Conservation (phyloP, 1,139 yeast species). For the Blastobotrys elegans region DNA sequence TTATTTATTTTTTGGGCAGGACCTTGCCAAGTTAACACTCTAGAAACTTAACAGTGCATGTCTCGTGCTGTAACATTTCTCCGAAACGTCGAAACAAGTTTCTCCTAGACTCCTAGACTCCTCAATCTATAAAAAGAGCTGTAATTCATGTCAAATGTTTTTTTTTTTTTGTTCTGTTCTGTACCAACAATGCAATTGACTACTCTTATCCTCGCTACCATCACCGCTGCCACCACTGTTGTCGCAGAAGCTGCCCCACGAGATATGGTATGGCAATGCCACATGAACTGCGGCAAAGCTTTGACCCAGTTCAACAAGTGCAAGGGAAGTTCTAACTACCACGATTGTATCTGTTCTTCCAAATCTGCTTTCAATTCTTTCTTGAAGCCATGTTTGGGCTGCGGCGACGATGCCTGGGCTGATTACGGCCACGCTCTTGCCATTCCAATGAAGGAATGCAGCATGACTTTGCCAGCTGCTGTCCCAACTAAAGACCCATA, state of each 20-base stretch:
- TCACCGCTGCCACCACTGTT: not conserved
- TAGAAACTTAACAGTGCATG: too few relatives aligned
- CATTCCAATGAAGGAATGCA: constrained; percentile 4
- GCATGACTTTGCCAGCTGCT: not conserved
- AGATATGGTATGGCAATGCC: constrained; percentile 10
- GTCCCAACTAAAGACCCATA: not conserved
- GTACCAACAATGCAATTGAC: too few relatives aligned
- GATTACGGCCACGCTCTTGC: constrained; percentile 3
- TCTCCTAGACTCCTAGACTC: too few relatives aligned
- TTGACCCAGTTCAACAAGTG: constrained; percentile 10
- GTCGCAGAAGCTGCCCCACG: not conserved
- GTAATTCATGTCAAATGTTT: too few relatives aligned
- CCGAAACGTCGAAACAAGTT: too few relatives aligned
- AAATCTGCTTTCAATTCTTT: not conserved
- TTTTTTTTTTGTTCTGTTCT: too few relatives aligned
- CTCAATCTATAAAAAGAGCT: too few relatives aligned
- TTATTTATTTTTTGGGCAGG: too few relatives aligned
- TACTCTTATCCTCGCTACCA: not conserved
- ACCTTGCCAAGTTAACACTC: too few relatives aligned
- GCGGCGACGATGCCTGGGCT: constrained; percentile 3
- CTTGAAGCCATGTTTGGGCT: constrained; percentile 6
- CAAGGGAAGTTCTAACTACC: not conserved
- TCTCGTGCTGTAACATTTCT: too few relatives aligned
- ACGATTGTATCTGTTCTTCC: not conserved
- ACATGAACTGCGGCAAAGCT: constrained; percentile 11